A percentile compares a stretch with the other conserved stretches of the same genome.
phyloP scores from a whole-genome alignment of 2,329 filamentous ascomycete species.

The Fusarium lateritium region DNA sequence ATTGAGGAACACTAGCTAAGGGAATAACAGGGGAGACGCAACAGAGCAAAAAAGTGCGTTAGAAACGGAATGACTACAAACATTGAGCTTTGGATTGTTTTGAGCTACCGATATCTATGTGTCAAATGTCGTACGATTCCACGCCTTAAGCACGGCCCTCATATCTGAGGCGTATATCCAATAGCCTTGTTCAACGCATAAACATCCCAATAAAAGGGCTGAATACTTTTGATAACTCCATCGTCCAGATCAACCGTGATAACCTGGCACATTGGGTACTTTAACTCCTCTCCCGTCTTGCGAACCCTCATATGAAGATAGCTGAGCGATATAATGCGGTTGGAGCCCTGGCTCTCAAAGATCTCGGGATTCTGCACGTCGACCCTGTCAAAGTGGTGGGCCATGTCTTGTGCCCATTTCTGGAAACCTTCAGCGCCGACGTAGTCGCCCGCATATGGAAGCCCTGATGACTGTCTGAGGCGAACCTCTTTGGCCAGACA shows the following conservation, averaged over 20 bases:
- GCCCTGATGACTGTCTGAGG: slow-evolving; percentile 52
- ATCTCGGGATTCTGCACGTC: slow-evolving; percentile 52
- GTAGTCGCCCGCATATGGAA: slow-evolving; percentile 54
- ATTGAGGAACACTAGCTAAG: neutral
- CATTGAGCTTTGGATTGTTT: neutral
- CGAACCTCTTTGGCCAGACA: slow-evolving; percentile 46
- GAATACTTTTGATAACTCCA: slow-evolving; percentile 51
- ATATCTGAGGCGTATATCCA: slow-evolving; percentile 27
- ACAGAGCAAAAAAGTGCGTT: no score
- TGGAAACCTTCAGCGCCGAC: slow-evolving; percentile 51
- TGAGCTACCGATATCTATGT: no score
- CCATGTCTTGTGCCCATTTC: slow-evolving; percentile 52
- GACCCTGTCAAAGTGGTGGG: slow-evolving; percentile 46
- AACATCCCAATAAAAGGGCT: slow-evolving; percentile 57
- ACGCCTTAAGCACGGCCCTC: neutral
- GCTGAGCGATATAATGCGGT: slow-evolving; percentile 49
- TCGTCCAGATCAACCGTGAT: slow-evolving; percentile 53
- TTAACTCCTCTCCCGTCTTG: slow-evolving; percentile 50
- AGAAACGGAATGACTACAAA: neutral
- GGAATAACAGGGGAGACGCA: no score
- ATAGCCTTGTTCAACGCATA: slow-evolving; percentile 43
- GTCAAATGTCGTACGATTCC: no score
- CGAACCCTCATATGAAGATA: slow-evolving; percentile 50
- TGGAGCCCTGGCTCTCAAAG: slow-evolving; percentile 50
- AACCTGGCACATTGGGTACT: slow-evolving; percentile 51